These are phyloP conservation scores for Fimicolochytrium jonesii DNA, from an alignment of 192 early-diverging fungal species.

Conservation along the genomic window DNA sequence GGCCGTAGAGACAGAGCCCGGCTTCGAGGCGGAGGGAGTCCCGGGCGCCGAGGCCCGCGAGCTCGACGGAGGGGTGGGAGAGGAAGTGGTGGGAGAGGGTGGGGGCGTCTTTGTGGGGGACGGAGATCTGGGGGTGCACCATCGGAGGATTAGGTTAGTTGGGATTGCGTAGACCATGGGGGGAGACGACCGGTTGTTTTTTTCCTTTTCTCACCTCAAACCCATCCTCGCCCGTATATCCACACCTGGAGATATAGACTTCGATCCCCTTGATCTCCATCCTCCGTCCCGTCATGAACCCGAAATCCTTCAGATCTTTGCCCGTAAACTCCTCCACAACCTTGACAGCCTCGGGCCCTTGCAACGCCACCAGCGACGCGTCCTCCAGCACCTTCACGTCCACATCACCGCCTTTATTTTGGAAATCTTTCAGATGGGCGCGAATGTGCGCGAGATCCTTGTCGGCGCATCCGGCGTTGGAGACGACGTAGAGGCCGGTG, in stretches of 20 bases:
- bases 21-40: conserved; percentile 95
- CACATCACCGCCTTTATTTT: conserved; percentile 86
- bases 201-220: conserved; percentile 67
- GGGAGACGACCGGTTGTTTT: too few relatives aligned
- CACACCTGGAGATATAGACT: conserved; percentile 88
- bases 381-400: conserved; percentile 82
- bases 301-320: conserved; percentile 64
- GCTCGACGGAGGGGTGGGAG: conserved; percentile 67
- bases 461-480: conserved; percentile 94
- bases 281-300: conserved; percentile 81
- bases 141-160: background rate
- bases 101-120: conserved; percentile 68
- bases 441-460: conserved; percentile 91
- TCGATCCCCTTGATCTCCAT: conserved; percentile 72
- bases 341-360: conserved; percentile 79
- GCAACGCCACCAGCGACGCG: conserved; percentile 84
- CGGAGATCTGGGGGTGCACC: conserved; percentile 68
- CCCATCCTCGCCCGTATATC: conserved; percentile 99
- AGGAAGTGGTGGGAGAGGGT: conserved; percentile 67
- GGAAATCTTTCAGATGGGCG: conserved; percentile 71
- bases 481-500: conserved; percentile 83
- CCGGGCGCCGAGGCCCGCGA: conserved; percentile 93
- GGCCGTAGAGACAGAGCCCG: conserved; percentile 94
- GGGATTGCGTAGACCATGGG: background rate
- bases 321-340: conserved; percentile 60